Evolutionary conservation across 768 basidiomycete species (phyloP).

Genomic region (Serendipita sp.): DNA sequence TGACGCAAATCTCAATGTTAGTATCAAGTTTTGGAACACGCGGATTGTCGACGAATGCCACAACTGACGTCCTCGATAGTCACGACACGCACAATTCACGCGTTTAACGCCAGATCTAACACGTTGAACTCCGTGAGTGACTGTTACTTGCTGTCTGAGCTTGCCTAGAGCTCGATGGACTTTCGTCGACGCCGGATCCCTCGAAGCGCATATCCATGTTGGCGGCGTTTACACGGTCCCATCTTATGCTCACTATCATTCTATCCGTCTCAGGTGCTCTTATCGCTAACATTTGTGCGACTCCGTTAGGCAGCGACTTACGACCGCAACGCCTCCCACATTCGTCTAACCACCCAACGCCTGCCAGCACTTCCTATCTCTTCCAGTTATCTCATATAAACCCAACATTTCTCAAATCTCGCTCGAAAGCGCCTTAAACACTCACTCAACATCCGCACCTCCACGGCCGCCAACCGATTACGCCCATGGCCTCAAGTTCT

Average conservation of each 20-base stretch:
- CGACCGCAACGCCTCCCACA: neutral
- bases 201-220: neutral
- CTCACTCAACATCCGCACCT: neutral
- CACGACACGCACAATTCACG: neutral
- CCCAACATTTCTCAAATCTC: neutral
- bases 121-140: neutral
- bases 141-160: neutral
- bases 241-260: neutral
- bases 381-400: neutral
- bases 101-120: neutral
- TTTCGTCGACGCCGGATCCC: neutral
- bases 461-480: neutral
- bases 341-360: neutral
- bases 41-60: neutral
- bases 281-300: neutral
- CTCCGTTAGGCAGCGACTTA: neutral
- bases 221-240: neutral
- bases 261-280: neutral
- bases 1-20: neutral
- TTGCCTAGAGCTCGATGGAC: neutral
- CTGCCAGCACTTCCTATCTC: neutral
- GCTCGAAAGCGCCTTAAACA: neutral
- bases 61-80: neutral
- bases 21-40: neutral
- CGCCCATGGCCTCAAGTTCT: neutral